Conservation (phyloP, 2,329 filamentous ascomycete genomes). For the Coniella vitis region DNA sequence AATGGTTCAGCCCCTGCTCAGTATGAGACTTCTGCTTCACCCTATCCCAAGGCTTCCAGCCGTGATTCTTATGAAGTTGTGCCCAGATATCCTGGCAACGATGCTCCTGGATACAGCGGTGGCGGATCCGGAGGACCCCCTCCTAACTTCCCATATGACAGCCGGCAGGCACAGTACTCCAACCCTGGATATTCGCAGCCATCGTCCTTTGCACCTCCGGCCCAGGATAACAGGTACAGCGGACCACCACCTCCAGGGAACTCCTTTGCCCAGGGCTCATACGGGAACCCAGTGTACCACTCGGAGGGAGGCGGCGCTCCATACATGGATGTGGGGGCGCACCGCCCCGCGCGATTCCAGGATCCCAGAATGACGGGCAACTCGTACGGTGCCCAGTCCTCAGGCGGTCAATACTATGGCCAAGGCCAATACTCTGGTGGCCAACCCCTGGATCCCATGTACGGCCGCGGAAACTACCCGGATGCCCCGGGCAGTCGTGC, state of each 20-base stretch:
- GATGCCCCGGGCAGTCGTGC: constrained; percentile 54
- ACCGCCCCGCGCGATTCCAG: constrained; percentile 2
- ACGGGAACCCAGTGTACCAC: not conserved
- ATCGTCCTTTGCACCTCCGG: constrained; percentile 2
- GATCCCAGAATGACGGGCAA: constrained; percentile 6
- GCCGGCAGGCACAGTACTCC: constrained; percentile 20
- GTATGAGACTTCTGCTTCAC: constrained; percentile 12
- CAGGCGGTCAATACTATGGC: constrained; percentile 22
- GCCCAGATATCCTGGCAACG: constrained; percentile 45
- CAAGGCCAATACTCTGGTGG: constrained; percentile 21
- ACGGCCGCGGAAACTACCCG: constrained; percentile 47
- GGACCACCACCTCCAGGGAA: not conserved
- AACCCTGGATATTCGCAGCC: constrained; percentile 15
- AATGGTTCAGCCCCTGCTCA: constrained; percentile 19
- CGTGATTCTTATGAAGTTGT: constrained; percentile 30
- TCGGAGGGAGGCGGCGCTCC: not conserved
- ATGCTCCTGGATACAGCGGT: constrained; percentile 41
- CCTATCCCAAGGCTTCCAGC: constrained; percentile 10
- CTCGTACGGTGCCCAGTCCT: constrained; percentile 1
- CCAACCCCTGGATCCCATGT: constrained; percentile 43
- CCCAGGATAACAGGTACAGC: constrained; percentile 9
- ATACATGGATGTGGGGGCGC: constrained; percentile 4
- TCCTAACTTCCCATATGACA: constrained; percentile 19
- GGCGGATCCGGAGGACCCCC: not conserved
- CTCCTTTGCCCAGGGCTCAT: constrained; percentile 5